phyloP scores from a whole-genome alignment of 2,329 filamentous ascomycete genomes.

The Pseudogymnoascus sp. region DNA sequence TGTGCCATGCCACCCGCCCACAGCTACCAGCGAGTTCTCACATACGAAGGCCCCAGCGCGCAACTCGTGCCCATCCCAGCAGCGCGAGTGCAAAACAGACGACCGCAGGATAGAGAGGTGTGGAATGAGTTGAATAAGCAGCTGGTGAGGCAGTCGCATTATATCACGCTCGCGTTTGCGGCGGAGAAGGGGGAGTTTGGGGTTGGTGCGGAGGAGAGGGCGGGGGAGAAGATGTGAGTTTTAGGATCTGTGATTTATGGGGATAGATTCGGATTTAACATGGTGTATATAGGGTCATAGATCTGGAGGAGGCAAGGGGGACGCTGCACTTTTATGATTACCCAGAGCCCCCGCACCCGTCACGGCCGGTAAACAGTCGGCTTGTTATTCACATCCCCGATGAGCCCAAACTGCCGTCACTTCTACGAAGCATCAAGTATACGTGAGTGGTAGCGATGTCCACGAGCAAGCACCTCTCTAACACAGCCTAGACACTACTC shows the following conservation, averaged over 20 bases:
- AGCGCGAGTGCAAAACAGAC: constrained; percentile 19
- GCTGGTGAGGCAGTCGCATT: constrained; percentile 50
- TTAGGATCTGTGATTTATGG: not conserved
- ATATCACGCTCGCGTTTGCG: constrained; percentile 51
- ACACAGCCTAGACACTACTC: constrained; percentile 41
- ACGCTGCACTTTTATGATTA: constrained; percentile 54
- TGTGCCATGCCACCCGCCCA: constrained; percentile 50
- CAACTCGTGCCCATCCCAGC: constrained; percentile 23
- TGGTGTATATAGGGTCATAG: constrained; percentile 16
- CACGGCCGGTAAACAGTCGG: constrained; percentile 27
- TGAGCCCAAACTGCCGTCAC: constrained; percentile 17
- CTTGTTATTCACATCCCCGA: constrained; percentile 26
- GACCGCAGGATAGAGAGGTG: constrained; percentile 15
- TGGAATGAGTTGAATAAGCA: constrained; percentile 53
- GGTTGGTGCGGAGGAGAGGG: constrained; percentile 20
- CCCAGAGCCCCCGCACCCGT: constrained; percentile 43
- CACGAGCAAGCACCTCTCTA: not conserved
- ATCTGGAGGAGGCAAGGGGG: constrained; percentile 41
- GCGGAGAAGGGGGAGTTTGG: constrained; percentile 46
- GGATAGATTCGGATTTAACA: constrained; percentile 13
- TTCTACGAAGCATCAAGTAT: constrained; percentile 13
- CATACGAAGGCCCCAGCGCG: constrained; percentile 44
- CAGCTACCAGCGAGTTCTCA: constrained; percentile 46
- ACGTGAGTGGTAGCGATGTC: constrained; percentile 8
- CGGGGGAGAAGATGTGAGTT: constrained; percentile 6